Base-by-base conservation (phyloP, 306 rosid species). In the Delonix regia region DNA sequence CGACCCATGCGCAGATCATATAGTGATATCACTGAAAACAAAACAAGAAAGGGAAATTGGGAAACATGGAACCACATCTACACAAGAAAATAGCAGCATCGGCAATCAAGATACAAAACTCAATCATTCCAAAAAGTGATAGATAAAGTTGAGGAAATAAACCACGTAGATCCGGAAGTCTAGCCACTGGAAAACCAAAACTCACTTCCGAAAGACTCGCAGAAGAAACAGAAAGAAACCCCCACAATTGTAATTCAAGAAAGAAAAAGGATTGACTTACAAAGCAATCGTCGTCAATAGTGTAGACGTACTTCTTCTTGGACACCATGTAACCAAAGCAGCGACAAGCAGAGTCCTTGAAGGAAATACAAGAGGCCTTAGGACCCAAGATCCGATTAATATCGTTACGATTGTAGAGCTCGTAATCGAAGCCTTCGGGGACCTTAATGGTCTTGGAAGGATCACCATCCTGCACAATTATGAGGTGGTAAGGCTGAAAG, bases 321-420 rank as follows among this genome's bases (percentile, higher is more conserved):
- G 96, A 91, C 33, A 91, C 88, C 93, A 91, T 39, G 87, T 18
- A 91, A 11, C 91, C 96, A 64, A 91, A 91, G 88, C 91, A 89
- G 25, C 96, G 87, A 36, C 93, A 91, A 60, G 96, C 93, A 42
- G 96, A 91, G 85, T 91, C 93, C 91, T 91, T 91, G 85, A 91
- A 91, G 64, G 96, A 91, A 62, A 91, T 91, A 78, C 96, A 89
- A 6, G 96, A 84, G 36, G 96, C 88, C 78, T 82, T 89, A 33
- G 93, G 84, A 10, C 93, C 96, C 22, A 91, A 78, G 65, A 91
- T 87, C 30, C 87, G 80, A 64, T 89, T 84, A 64, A 91, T 87
- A 63, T 91, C 90, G 79, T 82, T 83, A 16, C 93, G 88, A 71
- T 91, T 91, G 80, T 84, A 89, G 19, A 91, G 96, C 74, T 91